These are phyloP conservation scores for Penicillium waksmanii DNA, from an alignment of 495 filamentous ascomycete species.

Conservation along the genomic window DNA sequence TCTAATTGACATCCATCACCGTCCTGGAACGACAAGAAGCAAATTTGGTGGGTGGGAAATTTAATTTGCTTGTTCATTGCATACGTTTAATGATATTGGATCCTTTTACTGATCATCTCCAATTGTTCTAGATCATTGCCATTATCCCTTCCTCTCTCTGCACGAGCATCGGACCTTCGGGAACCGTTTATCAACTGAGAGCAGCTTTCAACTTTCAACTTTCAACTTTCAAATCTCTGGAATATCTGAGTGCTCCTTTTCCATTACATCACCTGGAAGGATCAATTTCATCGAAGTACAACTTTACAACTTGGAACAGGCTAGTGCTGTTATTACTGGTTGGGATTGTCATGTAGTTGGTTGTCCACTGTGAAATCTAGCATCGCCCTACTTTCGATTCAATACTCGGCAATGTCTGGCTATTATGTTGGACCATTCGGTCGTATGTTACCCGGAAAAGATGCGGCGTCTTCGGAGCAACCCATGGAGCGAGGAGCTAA, in stretches of 20 bases:
- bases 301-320: background rate
- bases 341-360: conserved; percentile 14
- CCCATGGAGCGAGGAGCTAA: conserved; percentile 40
- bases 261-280: background rate
- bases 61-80: background rate
- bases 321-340: background rate
- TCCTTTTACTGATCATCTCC: background rate
- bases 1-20: background rate
- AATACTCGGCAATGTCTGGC: conserved; percentile 40
- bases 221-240: background rate
- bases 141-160: background rate
- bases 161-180: background rate
- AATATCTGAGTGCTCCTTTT: background rate
- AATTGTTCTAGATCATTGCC: background rate
- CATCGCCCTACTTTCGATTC: conserved; percentile 3
- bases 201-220: too few relatives aligned
- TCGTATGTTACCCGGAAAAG: conserved; percentile 49
- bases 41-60: background rate
- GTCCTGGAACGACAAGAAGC: background rate
- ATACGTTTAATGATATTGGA: background rate
- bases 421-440: conserved; percentile 54
- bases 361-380: conserved; percentile 5
- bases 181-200: background rate
- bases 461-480: conserved; percentile 34
- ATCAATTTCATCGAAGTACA: background rate